Evolutionary conservation across 225 moss, liverwort and hornwort genomes (phyloP).

Genomic region (Climacium dendroides): DNA sequence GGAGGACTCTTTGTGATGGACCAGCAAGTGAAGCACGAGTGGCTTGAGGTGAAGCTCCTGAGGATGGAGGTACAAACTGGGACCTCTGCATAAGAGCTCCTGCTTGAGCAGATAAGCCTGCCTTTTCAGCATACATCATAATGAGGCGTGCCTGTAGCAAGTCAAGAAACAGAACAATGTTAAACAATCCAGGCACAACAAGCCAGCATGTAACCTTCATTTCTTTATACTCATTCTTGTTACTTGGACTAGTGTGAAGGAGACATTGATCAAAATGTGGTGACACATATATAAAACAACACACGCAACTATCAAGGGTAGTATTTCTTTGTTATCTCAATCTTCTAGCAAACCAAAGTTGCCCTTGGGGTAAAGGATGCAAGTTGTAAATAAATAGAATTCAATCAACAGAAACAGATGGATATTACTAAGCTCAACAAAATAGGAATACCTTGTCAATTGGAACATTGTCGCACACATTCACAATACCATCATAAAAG

Average conservation of each 20-base stretch:
- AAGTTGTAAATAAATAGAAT: neutral
- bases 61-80: neutral
- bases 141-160: conserved; percentile 22
- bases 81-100: neutral
- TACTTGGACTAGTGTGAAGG: neutral
- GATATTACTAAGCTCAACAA: neutral
- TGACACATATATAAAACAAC: neutral
- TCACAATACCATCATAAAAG: conserved; percentile 36
- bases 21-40: neutral
- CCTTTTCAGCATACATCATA: conserved; percentile 30
- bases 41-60: neutral
- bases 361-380: neutral
- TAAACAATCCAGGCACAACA: neutral
- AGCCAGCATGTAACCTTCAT: too few relatives aligned
- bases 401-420: neutral
- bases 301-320: neutral
- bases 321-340: neutral
- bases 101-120: neutral
- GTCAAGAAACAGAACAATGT: neutral
- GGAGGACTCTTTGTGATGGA: neutral
- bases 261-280: neutral
- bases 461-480: conserved; percentile 22
- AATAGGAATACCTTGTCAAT: conserved; percentile 24
- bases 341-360: neutral
- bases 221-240: neutral